Evolutionary conservation across 2,329 filamentous ascomycete genomes (phyloP).

Genomic region (Fusarium sp.): DNA sequence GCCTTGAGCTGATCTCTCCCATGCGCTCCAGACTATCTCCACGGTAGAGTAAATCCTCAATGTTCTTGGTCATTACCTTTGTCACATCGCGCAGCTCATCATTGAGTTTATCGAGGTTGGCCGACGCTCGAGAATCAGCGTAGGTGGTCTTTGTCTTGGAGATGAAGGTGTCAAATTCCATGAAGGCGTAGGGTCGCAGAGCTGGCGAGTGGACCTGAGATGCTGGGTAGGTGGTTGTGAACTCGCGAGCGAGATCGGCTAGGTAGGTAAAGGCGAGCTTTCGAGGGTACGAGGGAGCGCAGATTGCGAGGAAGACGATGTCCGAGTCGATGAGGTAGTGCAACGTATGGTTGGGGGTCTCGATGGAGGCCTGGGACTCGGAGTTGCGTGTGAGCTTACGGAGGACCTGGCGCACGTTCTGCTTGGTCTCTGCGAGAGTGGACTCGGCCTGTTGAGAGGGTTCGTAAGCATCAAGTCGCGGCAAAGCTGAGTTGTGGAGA

Average conservation of each 20-base stretch:
- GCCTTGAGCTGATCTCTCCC: conserved; percentile 89
- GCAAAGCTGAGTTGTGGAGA: conserved; percentile 29
- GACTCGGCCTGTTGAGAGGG: conserved; percentile 63
- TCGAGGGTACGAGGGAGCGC: conserved; percentile 92
- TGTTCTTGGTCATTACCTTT: conserved; percentile 99
- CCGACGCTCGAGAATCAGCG: conserved; percentile 87
- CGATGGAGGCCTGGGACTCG: conserved; percentile 90
- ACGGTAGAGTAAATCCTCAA: conserved; percentile 94
- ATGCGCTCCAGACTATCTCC: conserved; percentile 95
- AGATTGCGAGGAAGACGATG: conserved; percentile 92
- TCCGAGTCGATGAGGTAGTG: conserved; percentile 89
- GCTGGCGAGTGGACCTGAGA: conserved; percentile 76
- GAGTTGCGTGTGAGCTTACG: conserved; percentile 88
- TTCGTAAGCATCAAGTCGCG: neutral
- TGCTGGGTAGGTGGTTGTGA: conserved; percentile 82
- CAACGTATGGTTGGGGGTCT: conserved; percentile 81
- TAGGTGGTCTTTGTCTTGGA: conserved; percentile 92
- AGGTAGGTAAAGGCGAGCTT: conserved; percentile 99
- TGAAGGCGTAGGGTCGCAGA: conserved; percentile 92
- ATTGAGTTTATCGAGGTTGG: conserved; percentile 95
- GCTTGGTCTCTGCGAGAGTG: conserved; percentile 86
- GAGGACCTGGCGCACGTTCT: conserved; percentile 89
- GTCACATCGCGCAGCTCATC: conserved; percentile 98
- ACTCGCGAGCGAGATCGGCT: conserved; percentile 88
- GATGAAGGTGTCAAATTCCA: conserved; percentile 98